Evolutionary conservation across 2,329 filamentous ascomycete species (phyloP), one percentile per base, ranked within the genome.

Genomic region (Diaporthe australafricana): DNA sequence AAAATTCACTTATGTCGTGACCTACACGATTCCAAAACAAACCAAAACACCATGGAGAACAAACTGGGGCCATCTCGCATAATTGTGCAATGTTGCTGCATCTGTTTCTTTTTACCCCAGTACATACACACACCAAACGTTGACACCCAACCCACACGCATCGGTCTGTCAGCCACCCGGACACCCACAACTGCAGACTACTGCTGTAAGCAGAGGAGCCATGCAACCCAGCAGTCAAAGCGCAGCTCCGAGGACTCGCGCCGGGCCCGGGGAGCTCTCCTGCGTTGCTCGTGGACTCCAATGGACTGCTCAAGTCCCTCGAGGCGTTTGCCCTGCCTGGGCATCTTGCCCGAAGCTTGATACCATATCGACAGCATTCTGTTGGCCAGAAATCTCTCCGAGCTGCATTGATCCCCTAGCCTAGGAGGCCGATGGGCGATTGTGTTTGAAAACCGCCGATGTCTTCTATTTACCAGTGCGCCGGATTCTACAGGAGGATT

Each of bases 71-170:
- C 22, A 30, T 22, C 20, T 60, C 40, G 57, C 57, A 62, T 62
- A 32, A 62, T 62, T 38, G 57, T 27, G 38, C 40, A 6, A 62
- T 25, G 27, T 32, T 2, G 57, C 57, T 8, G 2, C 40, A 47
- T 32, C 57, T 45, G 38, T 62, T 14, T 20, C 14, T 40, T 16
- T 40, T 40, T 17, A 47, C 47, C 57, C 57, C 57, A 40, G 57
- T 27, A 38, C 56, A 45, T 40, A 32, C 56, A 30, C 38, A 20
- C 14, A 17, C 1, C 4, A 53, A 20, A 32, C 17, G 68, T 81
- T 82, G 57, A 62, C 25, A 62, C 57, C 57, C 40, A 47, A 62
- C 40, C 57, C 57, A 62, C 57, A 47, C n/a, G 56, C 56, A 60
- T 45, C 38, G 22, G 57, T 32, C 40, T 40, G 57, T n/a, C 38